A percentile compares a stretch with the other conserved stretches of the same genome.
Evolutionary conservation across 352 stramenopile genomes (phyloP).

Genomic region (Phytopythium aichiense): DNA sequence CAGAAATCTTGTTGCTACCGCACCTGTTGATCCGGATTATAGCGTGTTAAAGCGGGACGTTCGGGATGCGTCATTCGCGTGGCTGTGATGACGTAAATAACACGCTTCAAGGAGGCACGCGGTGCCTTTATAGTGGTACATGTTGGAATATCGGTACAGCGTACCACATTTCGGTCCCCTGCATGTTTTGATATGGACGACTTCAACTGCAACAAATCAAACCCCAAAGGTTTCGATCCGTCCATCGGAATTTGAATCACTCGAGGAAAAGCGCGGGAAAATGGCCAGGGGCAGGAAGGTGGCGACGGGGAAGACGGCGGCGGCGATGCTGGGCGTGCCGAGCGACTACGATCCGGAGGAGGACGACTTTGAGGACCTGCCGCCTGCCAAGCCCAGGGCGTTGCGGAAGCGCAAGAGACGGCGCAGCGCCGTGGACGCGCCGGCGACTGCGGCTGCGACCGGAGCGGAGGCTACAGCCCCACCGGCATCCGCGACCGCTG

Average conservation of each 20-base stretch:
- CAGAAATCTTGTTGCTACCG: not conserved
- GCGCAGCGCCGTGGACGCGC: too few species aligned
- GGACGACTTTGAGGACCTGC: not conserved
- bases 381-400: not conserved
- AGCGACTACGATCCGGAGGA: not conserved
- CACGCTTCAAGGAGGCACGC: not conserved
- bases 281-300: not conserved
- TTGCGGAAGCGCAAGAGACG: not conserved
- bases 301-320: not conserved
- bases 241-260: not conserved
- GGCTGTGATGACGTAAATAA: not conserved
- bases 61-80: not conserved
- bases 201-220: constrained; percentile 2
- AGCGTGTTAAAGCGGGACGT: not conserved
- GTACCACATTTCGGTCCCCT: not conserved
- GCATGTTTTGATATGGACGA: not conserved
- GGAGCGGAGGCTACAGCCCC: not conserved
- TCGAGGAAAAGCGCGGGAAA: not conserved
- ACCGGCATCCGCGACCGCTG: too few species aligned
- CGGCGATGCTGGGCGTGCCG: not conserved
- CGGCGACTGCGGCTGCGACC: too few species aligned
- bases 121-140: not conserved
- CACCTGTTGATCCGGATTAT: not conserved
- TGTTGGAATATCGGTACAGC: not conserved
- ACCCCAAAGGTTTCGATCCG: not conserved